Percentiles rank a stretch among this genome's conserved stretches.
Evolutionary conservation across 2,329 filamentous ascomycete genomes (phyloP).

Genomic region (Aspergillus eucalypticola): DNA sequence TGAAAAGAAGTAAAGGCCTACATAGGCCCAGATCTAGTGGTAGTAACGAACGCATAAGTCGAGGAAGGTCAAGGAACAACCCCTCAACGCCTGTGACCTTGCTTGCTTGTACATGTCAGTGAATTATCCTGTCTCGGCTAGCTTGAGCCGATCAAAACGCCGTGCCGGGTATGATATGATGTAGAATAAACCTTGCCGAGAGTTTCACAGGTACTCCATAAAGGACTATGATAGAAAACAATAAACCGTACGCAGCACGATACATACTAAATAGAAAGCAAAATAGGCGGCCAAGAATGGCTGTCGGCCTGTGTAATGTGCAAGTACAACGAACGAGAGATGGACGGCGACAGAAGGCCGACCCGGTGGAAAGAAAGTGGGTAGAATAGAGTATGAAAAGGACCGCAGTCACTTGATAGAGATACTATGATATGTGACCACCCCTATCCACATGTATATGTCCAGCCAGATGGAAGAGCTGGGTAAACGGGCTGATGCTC

Average conservation of each 20-base stretch:
- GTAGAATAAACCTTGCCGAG: not conserved
- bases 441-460: slow-evolving; percentile 20
- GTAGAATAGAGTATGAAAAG: not conserved
- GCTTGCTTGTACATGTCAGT: not conserved
- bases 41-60: not conserved
- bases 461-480: slow-evolving; percentile 21
- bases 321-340: not conserved
- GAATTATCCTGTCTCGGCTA: not conserved
- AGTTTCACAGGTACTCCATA: not conserved
- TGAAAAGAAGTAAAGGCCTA: not conserved
- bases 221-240: not conserved
- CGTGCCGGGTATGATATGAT: not conserved
- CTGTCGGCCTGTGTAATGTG: not conserved
- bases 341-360: not conserved
- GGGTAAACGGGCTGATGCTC: slow-evolving; percentile 23
- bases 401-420: not conserved
- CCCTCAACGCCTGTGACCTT: not conserved
- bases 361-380: not conserved
- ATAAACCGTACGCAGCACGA: not conserved
- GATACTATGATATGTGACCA: not conserved
- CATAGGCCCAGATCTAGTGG: not conserved
- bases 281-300: not conserved
- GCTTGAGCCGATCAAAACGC: not conserved
- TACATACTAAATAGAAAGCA: not conserved
- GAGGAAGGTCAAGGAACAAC: not conserved